Conservation (phyloP, 192 early-diverging fungal genomes). For the Phlyctochytrium planicorne region DNA sequence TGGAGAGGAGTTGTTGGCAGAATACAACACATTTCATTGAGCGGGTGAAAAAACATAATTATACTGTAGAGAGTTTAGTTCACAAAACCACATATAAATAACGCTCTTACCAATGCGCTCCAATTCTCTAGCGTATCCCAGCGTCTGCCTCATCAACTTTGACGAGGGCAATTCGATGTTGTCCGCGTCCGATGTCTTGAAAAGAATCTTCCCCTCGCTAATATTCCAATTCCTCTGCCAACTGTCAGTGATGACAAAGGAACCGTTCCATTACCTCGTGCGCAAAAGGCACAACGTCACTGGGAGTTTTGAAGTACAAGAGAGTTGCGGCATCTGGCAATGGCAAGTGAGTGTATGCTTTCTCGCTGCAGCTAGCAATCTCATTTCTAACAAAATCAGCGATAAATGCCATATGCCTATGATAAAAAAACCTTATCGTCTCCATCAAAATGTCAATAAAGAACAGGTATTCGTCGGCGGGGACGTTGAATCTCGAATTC, state of each 20-base stretch:
- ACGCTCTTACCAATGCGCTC: conserved; percentile 90
- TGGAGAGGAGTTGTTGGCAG: background rate
- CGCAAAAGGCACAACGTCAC: conserved; percentile 86
- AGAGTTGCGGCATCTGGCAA: conserved; percentile 88
- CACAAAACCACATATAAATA: no score
- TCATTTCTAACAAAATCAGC: conserved; percentile 67
- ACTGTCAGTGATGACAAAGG: background rate
- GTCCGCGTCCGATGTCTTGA: conserved; percentile 58
- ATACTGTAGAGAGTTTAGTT: no score
- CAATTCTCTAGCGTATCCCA: conserved; percentile 90
- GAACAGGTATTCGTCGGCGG: conserved; percentile 86
- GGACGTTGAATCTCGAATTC: conserved; percentile 85
- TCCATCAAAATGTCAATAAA: conserved; percentile 93
- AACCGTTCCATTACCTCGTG: conserved; percentile 58
- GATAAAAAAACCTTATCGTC: conserved; percentile 78
- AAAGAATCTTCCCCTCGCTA: conserved; percentile 81
- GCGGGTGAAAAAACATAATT: no score
- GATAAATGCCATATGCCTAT: conserved; percentile 16
- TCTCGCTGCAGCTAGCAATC: conserved; percentile 94
- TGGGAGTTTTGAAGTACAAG: conserved; percentile 78
- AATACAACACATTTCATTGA: no score
- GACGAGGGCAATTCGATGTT: conserved; percentile 74
- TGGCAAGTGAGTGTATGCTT: conserved; percentile 84
- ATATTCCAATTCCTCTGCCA: conserved; percentile 78
- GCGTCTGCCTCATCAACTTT: conserved; percentile 78